Evolutionary conservation across 176 grass and related monocot species (phyloP).

Genomic region (Secale cereale): DNA sequence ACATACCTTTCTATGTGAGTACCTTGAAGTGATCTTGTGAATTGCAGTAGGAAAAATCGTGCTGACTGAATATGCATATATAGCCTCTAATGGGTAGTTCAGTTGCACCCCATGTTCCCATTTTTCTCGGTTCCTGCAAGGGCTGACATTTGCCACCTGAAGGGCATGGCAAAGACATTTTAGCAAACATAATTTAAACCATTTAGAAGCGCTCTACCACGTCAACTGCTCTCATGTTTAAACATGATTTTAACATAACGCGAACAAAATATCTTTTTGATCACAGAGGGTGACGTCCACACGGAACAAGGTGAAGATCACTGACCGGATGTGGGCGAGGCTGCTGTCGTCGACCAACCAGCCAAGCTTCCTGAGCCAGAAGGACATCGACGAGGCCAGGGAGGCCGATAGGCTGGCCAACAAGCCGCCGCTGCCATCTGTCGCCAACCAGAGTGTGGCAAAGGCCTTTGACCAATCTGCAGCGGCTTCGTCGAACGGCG

Average conservation of each 20-base stretch:
- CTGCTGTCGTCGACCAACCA: constrained; percentile 77
- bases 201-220: neutral
- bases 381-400: constrained; percentile 50
- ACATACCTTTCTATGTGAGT: constrained; percentile 95
- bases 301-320: constrained; percentile 65
- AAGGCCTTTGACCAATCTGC: constrained; percentile 34
- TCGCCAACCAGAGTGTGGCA: neutral
- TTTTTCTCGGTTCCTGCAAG: neutral
- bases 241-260: neutral
- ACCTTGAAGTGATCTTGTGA: neutral
- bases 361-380: constrained; percentile 68
- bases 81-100: neutral
- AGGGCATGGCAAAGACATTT: neutral
- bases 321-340: constrained; percentile 78
- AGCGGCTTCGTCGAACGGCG: neutral
- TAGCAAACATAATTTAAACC: neutral
- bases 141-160: neutral
- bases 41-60: neutral
- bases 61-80: neutral
- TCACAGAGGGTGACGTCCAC: constrained; percentile 73
- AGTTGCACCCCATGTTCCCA: neutral
- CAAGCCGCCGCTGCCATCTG: constrained; percentile 20
- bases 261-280: neutral
- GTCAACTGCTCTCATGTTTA: neutral
- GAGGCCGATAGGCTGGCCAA: constrained; percentile 41